Evolutionary conservation across 768 basidiomycete species (phyloP).

Genomic region (Daedaleopsis nitida): DNA sequence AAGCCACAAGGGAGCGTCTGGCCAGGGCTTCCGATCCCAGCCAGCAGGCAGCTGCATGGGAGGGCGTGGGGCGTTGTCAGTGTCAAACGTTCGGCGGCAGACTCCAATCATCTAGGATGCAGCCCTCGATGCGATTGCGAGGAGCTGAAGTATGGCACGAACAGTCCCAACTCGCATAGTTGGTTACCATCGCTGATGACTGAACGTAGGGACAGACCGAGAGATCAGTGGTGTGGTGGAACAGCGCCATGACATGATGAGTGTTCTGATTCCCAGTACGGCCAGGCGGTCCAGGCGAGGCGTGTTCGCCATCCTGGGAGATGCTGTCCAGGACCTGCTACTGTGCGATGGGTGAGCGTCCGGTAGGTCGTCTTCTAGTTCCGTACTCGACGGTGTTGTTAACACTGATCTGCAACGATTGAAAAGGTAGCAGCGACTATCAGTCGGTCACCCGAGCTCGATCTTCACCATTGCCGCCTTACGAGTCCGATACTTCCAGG

Average conservation of each 20-base stretch:
- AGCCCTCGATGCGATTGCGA: too few species aligned
- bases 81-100: not conserved
- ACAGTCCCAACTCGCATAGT: not conserved
- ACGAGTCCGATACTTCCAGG: constrained; percentile 18
- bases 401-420: constrained; percentile 28
- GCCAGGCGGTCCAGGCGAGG: not conserved
- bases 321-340: not conserved
- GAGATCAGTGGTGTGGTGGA: not conserved
- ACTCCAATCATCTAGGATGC: not conserved
- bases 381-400: constrained; percentile 30
- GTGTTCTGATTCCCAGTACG: not conserved
- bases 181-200: not conserved
- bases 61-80: not conserved
- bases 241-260: not conserved
- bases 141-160: too few species aligned
- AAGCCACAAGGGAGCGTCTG: not conserved
- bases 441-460: constrained; percentile 5
- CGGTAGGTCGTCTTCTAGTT: constrained; percentile 21
- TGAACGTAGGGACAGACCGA: not conserved
- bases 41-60: constrained; percentile 17
- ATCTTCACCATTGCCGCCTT: not conserved
- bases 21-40: not conserved
- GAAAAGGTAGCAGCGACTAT: not conserved
- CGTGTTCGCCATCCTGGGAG: not conserved
- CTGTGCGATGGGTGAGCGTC: constrained; percentile 3